Evolutionary conservation across 257 asterid genomes (phyloP).

Genomic region (Fraxinus quadrangulata): DNA sequence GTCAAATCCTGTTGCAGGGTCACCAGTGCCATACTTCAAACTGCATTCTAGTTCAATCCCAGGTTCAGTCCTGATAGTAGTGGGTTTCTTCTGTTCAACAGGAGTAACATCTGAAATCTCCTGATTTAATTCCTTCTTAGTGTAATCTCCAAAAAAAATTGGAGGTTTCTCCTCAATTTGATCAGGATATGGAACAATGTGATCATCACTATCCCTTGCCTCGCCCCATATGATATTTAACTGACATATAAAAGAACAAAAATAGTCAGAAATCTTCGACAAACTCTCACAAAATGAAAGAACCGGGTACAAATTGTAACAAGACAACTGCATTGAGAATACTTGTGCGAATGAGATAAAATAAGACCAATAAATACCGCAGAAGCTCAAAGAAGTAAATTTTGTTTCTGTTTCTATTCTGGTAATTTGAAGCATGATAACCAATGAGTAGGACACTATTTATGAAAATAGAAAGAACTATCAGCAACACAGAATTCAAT

Average conservation of each 20-base stretch:
- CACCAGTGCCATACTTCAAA: slow-evolving; percentile 40
- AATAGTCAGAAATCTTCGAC: slow-evolving; percentile 19
- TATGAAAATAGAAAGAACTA: background rate
- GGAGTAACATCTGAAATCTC: slow-evolving; percentile 39
- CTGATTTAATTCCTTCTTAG: slow-evolving; percentile 54
- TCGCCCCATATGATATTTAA: slow-evolving; percentile 83
- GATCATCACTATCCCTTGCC: slow-evolving; percentile 70
- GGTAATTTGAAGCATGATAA: background rate
- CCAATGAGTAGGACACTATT: background rate
- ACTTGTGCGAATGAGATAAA: background rate
- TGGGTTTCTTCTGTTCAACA: slow-evolving; percentile 47
- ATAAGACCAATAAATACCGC: background rate
- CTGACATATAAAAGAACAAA: slow-evolving; percentile 45
- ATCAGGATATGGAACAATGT: slow-evolving; percentile 80
- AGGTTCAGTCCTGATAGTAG: slow-evolving; percentile 34
- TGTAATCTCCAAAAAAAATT: slow-evolving; percentile 40
- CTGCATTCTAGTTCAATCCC: slow-evolving; percentile 38
- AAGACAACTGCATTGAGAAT: background rate
- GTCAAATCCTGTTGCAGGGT: slow-evolving; percentile 36
- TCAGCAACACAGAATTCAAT: background rate
- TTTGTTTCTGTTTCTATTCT: background rate
- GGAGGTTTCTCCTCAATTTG: slow-evolving; percentile 49
- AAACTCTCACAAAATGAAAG: background rate
- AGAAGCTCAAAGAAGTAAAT: background rate
- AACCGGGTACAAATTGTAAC: background rate